Percentiles rank a stretch among this genome's conserved stretches.
Conservation (phyloP, 2,329 filamentous ascomycete species). For the Pseudonectria foliicola region DNA sequence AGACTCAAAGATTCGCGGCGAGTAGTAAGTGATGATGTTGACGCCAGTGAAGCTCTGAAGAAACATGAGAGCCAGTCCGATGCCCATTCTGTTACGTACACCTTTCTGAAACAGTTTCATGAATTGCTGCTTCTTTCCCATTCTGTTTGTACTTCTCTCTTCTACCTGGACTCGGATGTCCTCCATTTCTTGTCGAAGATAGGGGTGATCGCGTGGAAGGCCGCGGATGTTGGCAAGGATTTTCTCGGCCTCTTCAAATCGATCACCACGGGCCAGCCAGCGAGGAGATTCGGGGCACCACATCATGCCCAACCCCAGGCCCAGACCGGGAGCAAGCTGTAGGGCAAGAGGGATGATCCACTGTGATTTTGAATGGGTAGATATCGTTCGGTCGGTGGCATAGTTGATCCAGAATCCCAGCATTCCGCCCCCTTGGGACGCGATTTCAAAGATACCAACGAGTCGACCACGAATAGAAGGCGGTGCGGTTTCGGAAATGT, state of each 20-base stretch:
- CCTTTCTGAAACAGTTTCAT: slow-evolving; percentile 22
- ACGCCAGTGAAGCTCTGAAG: slow-evolving; percentile 30
- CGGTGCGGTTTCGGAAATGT: slow-evolving; percentile 50
- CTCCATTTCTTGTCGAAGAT: slow-evolving; percentile 36
- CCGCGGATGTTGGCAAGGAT: slow-evolving; percentile 26
- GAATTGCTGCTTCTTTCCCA: slow-evolving; percentile 19
- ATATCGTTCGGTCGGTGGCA: slow-evolving; percentile 10
- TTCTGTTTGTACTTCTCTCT: slow-evolving; percentile 25
- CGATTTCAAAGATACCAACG: slow-evolving; percentile 43
- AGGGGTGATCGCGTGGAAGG: slow-evolving; percentile 26
- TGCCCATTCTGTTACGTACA: slow-evolving; percentile 33
- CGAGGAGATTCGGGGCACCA: slow-evolving; percentile 28
- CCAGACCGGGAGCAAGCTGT: slow-evolving; percentile 8
- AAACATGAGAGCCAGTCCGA: slow-evolving; percentile 44
- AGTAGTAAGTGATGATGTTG: slow-evolving; percentile 53
- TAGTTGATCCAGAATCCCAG: slow-evolving; percentile 35
- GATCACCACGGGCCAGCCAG: slow-evolving; percentile 30
- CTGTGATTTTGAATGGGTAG: slow-evolving; percentile 15
- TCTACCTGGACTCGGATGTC: slow-evolving; percentile 51
- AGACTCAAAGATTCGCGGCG: slow-evolving; percentile 25
- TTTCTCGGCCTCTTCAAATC: slow-evolving; percentile 38
- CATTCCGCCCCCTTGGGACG: slow-evolving; percentile 43
- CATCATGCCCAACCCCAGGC: slow-evolving; percentile 22
- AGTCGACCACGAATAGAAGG: slow-evolving; percentile 45
- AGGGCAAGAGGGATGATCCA: slow-evolving; percentile 36